Evolutionary conservation across 805 yeast species (phyloP), one percentile per base, ranked within the genome.

Genomic region (Zygosaccharomyces bailii): DNA sequence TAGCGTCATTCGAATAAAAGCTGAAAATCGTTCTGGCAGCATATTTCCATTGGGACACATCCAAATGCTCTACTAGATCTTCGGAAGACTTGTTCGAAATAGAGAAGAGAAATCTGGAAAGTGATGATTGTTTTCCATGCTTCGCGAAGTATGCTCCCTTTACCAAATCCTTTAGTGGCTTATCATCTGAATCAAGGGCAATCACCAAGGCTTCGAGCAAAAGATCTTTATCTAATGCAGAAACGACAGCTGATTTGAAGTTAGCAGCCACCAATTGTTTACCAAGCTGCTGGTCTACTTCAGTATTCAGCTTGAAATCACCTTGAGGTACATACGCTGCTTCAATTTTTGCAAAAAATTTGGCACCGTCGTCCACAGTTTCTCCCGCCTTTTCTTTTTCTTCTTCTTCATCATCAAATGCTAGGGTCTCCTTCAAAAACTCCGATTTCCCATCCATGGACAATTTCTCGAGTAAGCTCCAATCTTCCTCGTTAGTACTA

Each of bases 141-240:
- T 79, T 76, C 27, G 73, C 57, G 66, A 89, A 84, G 63, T 83
- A 93, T 13, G 84, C 82, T 57, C 78, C 74, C 56, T 77, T 80
- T 3, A 84, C 96, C 54, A 79, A 78, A 43, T 76, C 73, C 53
- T 85, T 84, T 60, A 82, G 70, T 14, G 56, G 57, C 4, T 72
- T 73, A 14, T 76, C 80, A 13, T 80, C 64, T 2, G 83, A 86
- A 55, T 80, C 79, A 57, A 85, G 67, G 0, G 98, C 86, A 48
- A 93, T 73, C 20, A 90, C 70, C 53, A 90, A 74, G 3, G 98
- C 96, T 61, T 93, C 98, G 17, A 77, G 64, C 17, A 88, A 65
- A 47, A 76, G 75, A 40, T 77, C 84, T 27, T 78, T 75, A 35
- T 79, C 72, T 48, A 93, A 67, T 51, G 91, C 80, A 19, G 73